A percentile compares a stretch with the other conserved stretches of the same genome.
Conservation (phyloP, 2,329 filamentous ascomycete genomes). For the Xylaria sp. region DNA sequence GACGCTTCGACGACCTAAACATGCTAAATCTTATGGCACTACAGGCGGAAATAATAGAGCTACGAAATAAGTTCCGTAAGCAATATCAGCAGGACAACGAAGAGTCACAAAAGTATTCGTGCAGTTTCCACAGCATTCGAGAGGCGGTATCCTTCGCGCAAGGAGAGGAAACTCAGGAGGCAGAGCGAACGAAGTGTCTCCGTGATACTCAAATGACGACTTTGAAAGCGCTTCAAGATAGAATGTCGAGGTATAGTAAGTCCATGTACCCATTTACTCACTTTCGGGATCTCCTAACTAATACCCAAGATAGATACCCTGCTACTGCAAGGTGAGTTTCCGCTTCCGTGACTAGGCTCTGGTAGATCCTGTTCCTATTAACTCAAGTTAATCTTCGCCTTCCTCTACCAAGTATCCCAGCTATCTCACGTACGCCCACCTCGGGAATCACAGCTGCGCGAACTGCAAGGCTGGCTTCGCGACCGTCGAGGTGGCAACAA, state of each 20-base stretch:
- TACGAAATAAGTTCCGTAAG: neutral
- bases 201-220: too few species aligned
- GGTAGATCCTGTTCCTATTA: too few species aligned
- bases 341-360: neutral
- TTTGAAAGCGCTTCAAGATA: too few species aligned
- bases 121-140: neutral
- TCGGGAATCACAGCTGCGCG: neutral
- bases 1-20: slow-evolving; percentile 7
- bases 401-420: neutral
- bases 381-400: neutral
- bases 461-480: neutral
- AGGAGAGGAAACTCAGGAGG: too few species aligned
- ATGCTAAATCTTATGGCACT: slow-evolving; percentile 2
- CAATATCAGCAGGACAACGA: neutral
- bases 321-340: neutral
- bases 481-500: neutral
- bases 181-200: too few species aligned
- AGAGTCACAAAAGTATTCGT: too few species aligned
- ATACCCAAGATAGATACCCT: too few species aligned
- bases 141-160: too few species aligned
- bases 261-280: too few species aligned
- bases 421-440: neutral
- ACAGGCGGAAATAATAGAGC: slow-evolving; percentile 9
- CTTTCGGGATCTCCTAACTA: too few species aligned
- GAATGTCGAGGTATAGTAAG: too few species aligned